These are phyloP conservation scores for Aspergillus indologenus DNA, from an alignment of 495 filamentous ascomycete species.

Conservation along the genomic window DNA sequence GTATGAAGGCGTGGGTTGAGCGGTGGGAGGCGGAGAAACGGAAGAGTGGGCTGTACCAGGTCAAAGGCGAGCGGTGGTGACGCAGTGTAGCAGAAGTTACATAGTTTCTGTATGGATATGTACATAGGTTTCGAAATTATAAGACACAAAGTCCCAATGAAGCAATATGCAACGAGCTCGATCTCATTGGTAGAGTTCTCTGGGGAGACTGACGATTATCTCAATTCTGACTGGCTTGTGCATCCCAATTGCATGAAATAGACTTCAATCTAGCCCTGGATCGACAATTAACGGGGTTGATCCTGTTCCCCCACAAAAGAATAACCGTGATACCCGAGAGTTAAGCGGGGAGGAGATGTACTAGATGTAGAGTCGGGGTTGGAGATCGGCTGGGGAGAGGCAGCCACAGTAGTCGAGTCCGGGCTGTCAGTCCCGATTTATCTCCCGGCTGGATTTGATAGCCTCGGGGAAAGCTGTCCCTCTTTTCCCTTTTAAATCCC, in stretches of 20 bases:
- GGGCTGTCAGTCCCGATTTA: conserved; percentile 24
- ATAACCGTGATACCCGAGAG: conserved; percentile 12
- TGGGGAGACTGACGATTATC: neutral
- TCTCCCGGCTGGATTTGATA: conserved; percentile 12
- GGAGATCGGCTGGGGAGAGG: conserved; percentile 17
- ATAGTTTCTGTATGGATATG: too few species aligned
- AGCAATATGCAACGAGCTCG: neutral
- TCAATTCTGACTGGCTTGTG: neutral
- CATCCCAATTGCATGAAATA: neutral
- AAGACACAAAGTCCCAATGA: neutral
- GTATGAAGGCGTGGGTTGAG: conserved; percentile 91
- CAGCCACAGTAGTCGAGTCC: conserved; percentile 27
- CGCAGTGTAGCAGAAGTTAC: conserved; percentile 3
- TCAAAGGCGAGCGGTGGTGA: conserved; percentile 28
- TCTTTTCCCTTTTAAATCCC: conserved; percentile 15
- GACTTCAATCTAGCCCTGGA: neutral
- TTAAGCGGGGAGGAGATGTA: conserved; percentile 4
- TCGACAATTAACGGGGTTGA: neutral
- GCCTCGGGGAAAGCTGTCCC: conserved; percentile 30
- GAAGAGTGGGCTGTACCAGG: conserved; percentile 68
- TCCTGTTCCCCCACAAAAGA: neutral
- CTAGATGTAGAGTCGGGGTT: conserved; percentile 15
- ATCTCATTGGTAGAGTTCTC: neutral
- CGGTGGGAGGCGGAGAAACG: conserved; percentile 81
- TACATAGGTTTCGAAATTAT: too few species aligned